These are phyloP conservation scores for Phaseolus lunatus DNA, from an alignment of 306 rosid genomes.

Conservation along the genomic window DNA sequence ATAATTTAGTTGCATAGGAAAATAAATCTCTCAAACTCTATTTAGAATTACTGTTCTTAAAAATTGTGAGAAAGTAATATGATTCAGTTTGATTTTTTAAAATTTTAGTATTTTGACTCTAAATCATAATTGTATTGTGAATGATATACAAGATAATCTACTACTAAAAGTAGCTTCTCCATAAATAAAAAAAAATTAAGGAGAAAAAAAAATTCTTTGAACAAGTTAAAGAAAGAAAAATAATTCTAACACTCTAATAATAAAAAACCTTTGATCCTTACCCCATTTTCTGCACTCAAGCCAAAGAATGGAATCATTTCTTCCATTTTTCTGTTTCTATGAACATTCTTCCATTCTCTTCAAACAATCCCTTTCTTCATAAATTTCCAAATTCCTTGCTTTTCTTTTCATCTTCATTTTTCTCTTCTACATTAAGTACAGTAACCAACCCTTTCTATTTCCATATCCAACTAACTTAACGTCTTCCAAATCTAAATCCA, in stretches of 20 bases:
- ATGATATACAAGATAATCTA: no score
- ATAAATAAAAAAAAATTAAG: no score
- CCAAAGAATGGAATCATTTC: conserved; percentile 21
- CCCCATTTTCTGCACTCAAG: neutral
- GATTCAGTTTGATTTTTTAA: no score
- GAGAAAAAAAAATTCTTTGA: neutral
- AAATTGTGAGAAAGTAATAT: no score
- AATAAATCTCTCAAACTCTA: neutral
- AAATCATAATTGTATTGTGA: no score
- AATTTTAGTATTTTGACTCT: no score
- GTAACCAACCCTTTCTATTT: conserved; percentile 12
- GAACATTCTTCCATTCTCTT: conserved; percentile 51
- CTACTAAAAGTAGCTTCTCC: no score
- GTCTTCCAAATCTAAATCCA: conserved; percentile 5
- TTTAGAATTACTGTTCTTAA: neutral
- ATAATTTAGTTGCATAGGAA: neutral
- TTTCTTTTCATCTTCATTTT: conserved; percentile 20
- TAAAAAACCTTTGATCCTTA: no score
- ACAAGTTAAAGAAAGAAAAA: neutral
- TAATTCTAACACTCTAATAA: no score
- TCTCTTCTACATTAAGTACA: neutral
- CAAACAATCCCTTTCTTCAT: conserved; percentile 46
- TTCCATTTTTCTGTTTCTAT: conserved; percentile 1
- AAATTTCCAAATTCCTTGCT: conserved; percentile 27
- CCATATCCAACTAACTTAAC: conserved; percentile 39